Evolutionary conservation across 2,329 filamentous ascomycete species (phyloP).

Genomic region (Sclerotinia glacialis): DNA sequence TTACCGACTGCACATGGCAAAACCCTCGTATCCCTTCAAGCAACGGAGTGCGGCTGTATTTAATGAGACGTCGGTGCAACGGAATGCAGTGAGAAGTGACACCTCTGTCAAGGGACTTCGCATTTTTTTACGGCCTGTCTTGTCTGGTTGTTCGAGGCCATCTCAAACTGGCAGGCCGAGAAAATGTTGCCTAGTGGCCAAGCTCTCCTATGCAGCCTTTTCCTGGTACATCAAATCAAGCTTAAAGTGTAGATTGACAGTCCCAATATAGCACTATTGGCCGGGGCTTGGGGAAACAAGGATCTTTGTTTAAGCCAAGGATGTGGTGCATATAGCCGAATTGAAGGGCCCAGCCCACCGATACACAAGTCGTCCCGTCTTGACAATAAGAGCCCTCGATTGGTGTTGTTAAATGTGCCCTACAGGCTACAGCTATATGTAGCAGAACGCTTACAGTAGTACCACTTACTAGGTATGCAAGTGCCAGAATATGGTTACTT

Average conservation of each 20-base stretch:
- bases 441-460: background rate
- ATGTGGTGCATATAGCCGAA: constrained; percentile 1
- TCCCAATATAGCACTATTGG: background rate
- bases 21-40: background rate
- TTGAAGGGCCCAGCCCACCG: background rate
- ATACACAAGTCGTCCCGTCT: background rate
- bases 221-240: background rate
- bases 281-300: background rate
- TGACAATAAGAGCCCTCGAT: too few relatives aligned
- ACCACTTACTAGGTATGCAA: background rate
- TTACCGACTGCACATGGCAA: background rate
- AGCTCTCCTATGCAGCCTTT: background rate
- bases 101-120: background rate
- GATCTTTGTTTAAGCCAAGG: background rate
- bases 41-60: background rate
- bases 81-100: constrained; percentile 2
- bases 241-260: background rate
- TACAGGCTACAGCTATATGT: background rate
- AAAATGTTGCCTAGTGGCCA: constrained; percentile 8
- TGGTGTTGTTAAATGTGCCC: background rate
- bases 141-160: background rate
- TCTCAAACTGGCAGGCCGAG: background rate
- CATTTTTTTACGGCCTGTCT: background rate
- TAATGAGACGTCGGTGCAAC: background rate
- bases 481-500: background rate